Base-by-base conservation (phyloP, 306 rosid species). In the Rubus parviflorus region DNA sequence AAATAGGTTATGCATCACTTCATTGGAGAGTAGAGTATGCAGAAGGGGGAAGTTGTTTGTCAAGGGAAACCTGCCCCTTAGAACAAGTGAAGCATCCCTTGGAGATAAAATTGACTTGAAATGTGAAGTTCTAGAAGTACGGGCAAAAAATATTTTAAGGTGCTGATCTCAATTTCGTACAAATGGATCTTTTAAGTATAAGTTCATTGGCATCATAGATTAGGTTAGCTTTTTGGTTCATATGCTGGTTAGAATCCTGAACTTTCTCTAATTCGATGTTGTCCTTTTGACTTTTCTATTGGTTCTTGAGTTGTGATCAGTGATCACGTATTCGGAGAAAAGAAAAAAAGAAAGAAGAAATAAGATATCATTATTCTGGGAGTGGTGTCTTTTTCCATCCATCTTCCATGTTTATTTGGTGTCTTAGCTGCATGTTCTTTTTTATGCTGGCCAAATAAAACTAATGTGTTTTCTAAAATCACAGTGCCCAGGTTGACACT, bases 401-500 rank as follows among this genome's bases (percentile, higher is more conserved):
- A 15, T 23, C 10, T n/a, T 64, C 60, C 51, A 16, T 75, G 8
- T 53, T 20, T 62, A 25, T 70, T 61, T 11, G 16, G 25, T 43
- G n/a, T 37, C 43, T 69, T 56, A 66, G 43, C 63, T 77, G 66
- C 77, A 54, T 35, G 35, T 7, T 43, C 46, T 40, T 51, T 78
- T 60, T 49, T 68, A 30, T 70, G 61, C 74, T 60, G 17, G 74
- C 63, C 73, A 60, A 23, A 68, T 47, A 77, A 54, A 75, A 58
- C 78, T 79, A 35, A 76, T 72, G 54, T 53, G 72, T 58, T 80
- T 7, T 40, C 48, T 77, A 68, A 67, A 46, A 77, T 69, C 56
- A 60, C 90, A 94, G 98, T 81, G 98, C 96, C 75, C 98, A 91
- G 89, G 97, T 94, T 82, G 98, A 94, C 85, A 85, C 98, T 71